These are phyloP conservation scores for Endothia cerciana DNA, from an alignment of 2,329 filamentous ascomycete species.

Conservation along the genomic window DNA sequence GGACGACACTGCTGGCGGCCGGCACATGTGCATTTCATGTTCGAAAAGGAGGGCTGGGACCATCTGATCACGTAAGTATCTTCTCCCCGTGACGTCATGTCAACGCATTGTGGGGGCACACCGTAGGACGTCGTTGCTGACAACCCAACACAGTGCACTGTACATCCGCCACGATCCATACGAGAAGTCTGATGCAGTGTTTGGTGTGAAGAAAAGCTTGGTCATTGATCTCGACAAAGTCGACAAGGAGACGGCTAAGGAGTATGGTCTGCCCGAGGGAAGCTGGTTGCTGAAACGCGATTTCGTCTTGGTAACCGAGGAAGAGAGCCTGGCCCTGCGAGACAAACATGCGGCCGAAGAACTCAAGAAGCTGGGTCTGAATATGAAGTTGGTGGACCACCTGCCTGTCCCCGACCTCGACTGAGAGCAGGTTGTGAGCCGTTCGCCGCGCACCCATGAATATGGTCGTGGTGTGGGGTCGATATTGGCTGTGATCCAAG, in stretches of 20 bases:
- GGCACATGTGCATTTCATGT: constrained; percentile 87
- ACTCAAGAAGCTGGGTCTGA: constrained; percentile 66
- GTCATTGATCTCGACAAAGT: constrained; percentile 65
- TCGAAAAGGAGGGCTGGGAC: constrained; percentile 78
- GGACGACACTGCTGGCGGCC: constrained; percentile 79
- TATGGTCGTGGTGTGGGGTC: not conserved
- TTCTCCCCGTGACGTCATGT: constrained; percentile 1
- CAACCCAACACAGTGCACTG: constrained; percentile 59
- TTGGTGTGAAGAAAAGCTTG: constrained; percentile 82
- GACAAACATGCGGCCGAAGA: constrained; percentile 68
- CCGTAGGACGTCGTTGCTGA: constrained; percentile 13
- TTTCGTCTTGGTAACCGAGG: constrained; percentile 75
- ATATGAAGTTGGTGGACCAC: constrained; percentile 75
- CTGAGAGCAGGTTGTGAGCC: constrained; percentile 32
- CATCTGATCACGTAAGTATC: constrained; percentile 77
- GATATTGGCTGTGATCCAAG: no score
- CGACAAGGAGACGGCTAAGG: constrained; percentile 55
- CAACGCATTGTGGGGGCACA: not conserved
- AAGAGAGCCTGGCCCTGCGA: constrained; percentile 68
- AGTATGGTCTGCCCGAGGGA: constrained; percentile 68
- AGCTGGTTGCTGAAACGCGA: constrained; percentile 70
- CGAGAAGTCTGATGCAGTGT: constrained; percentile 82
- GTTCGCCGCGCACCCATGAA: not conserved
- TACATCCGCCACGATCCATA: constrained; percentile 81
- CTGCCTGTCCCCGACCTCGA: constrained; percentile 73